A percentile compares a stretch with the other conserved stretches of the same genome.
Evolutionary conservation across 2,329 filamentous ascomycete species (phyloP).

Genomic region (Trematosphaeria pertusa): DNA sequence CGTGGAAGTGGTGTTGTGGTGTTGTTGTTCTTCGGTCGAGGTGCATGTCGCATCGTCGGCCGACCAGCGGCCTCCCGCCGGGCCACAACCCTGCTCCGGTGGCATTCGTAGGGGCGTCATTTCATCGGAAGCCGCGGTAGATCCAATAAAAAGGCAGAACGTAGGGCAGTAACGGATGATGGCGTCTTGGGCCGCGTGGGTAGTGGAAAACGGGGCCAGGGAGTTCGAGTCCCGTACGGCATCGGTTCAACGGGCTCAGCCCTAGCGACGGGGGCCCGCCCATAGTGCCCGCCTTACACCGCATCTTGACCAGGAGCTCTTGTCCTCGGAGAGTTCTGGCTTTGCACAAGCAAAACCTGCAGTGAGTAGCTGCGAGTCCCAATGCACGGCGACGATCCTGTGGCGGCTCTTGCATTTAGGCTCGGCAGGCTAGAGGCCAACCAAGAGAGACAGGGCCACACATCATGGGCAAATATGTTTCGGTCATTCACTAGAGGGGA

Average conservation of each 20-base stretch:
- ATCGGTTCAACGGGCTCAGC: conserved; percentile 20
- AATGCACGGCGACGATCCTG: conserved; percentile 16
- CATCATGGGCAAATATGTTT: conserved; percentile 6
- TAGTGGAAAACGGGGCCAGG: conserved; percentile 10
- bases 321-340: conserved; percentile 5
- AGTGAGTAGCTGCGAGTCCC: conserved; percentile 5
- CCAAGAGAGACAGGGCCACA: conserved; percentile 13
- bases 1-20: conserved; percentile 11
- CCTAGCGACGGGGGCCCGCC: conserved; percentile 16
- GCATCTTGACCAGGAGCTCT: conserved; percentile 9
- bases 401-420: conserved; percentile 22
- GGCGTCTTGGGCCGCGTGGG: conserved; percentile 14
- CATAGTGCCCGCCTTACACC: conserved; percentile 15
- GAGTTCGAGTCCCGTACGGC: conserved; percentile 4
- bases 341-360: conserved; percentile 1
- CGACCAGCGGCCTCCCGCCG: conserved; percentile 4
- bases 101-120: conserved; percentile 20
- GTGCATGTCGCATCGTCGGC: conserved; percentile 4
- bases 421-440: conserved; percentile 14
- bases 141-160: conserved; percentile 22
- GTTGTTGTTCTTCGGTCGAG: conserved; percentile 2
- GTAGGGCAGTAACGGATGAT: conserved; percentile 4
- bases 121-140: conserved; percentile 11
- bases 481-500: conserved; percentile 6
- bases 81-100: conserved; percentile 20